Evolutionary conservation across 768 basidiomycete species (phyloP), one percentile per base, ranked within the genome.

Genomic region (Sistotremastrum suecicum): DNA sequence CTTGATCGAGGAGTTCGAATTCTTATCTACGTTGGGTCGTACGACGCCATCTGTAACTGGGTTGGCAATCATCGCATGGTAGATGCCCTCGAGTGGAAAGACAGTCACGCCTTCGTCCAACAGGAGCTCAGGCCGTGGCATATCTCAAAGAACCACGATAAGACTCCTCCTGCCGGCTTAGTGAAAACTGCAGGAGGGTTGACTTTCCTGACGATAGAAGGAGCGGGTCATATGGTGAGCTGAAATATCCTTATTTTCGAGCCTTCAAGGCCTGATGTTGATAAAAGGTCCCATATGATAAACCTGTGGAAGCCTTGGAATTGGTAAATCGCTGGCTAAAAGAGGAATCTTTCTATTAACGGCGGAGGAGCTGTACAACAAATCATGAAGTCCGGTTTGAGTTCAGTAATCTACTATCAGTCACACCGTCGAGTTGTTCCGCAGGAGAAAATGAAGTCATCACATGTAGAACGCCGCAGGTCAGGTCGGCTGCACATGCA

Each of bases 141-240:
- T 5, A 70, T 83, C 6, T 63, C 72, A 36, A 63, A 59, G 1
- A 48, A 20, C 20, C 20, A 20, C 20, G 20, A 20, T 20, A 20
- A 20, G 20, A 20, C 20, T 20, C 20, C 20, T 20, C 20, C 20
- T 20, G 82, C 71, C 0, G 82, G 40, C 50, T 55, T 1, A 66
- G 60, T 1, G 53, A 57, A n/a, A 37, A 38, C 12, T 41, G 39
- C 7, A 32, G 49, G 7, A 10, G 33, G 34, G 6, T 60, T 88
- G 47, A 82, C 78, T 35, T 83, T 78, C 56, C 73, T 70, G 11
- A 81, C 75, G 0, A 61, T 83, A 35, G 60, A 69, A 39, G 79
- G 70, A 4, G 84, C 81, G 30, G 83, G 83, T 11, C 83, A 86
- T 63, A 80, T 81, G 79, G 80, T 79, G 10, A 20, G 20, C 20